Base-by-base conservation (phyloP, 2,329 filamentous ascomycete genomes). In the Tolypocladium inflatum region DNA sequence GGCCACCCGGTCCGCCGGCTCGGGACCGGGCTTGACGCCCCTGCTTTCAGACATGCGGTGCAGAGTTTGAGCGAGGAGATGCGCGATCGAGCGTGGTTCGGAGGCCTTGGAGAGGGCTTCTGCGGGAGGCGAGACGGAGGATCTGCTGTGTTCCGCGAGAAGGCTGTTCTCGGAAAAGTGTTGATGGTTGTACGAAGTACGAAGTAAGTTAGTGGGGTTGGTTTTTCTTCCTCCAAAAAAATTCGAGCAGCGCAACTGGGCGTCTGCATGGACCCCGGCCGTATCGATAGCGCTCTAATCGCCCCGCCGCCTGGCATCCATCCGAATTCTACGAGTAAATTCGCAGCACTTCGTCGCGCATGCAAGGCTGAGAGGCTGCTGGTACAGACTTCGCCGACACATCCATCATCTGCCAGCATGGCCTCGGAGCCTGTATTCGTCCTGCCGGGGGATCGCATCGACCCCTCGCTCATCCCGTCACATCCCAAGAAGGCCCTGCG, bases 391-490 rank as follows among this genome's bases (percentile, higher is more conserved):
- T 52, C 55, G 51, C 30, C 10, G 30, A 42, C 48, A 51, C 48
- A 11, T 51, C 9, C 48, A 11, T 51, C 26, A 33, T 51, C 33
- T n/a, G 30, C 39, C 55, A 42, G 19, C 43, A 88, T 88, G 84
- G 72, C 81, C 30, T 74, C 80, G 39, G 77, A 83, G 35, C 74
- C 78, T n/a, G 75, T 76, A 53, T 77, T 93, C 61, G 83, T 97
- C 61, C 83, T 97, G 8, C 94, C 94, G 0, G 92, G 94, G 63
- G 91, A 97, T 65, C 69, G 76, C 38, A 80, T 97, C 52, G 83
- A 90, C 59, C 71, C 81, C 1, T 78, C 82, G 33, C 74, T 82
- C 41, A 80, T 96, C 42, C 90, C 90, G 2, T 82, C 82, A 37
- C 80, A 87, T 61, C 79, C 81, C 54, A 90, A 86, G 64, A 78